phyloP scores from a whole-genome alignment of 2,329 filamentous ascomycete genomes.

The Cladophialophora exuberans region DNA sequence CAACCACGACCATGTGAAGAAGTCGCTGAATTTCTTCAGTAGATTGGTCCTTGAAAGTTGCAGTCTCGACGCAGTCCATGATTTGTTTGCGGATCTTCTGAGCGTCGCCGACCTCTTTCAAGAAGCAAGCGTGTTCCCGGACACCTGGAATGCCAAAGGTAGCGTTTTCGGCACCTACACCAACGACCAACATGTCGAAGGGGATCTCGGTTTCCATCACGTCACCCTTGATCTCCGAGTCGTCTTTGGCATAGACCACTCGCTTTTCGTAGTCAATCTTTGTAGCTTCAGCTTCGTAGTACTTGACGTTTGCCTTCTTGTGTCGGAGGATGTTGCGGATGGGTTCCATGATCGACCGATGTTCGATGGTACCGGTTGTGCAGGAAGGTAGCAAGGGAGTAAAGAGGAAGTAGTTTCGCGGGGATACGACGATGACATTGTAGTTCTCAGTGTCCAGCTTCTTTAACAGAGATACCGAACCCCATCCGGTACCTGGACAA shows the following conservation, averaged over 20 bases:
- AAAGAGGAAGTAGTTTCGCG: constrained; percentile 99
- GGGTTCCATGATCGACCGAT: constrained; percentile 99
- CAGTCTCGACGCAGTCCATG: constrained; percentile 99
- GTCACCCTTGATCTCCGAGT: constrained; percentile 87
- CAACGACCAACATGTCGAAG: constrained; percentile 97
- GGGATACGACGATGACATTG: constrained; percentile 96
- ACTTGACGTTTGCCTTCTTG: constrained; percentile 91
- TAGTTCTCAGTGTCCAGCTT: constrained; percentile 99
- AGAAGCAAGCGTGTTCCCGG: constrained; percentile 91
- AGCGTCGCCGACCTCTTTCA: constrained; percentile 97
- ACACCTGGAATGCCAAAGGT: constrained; percentile 98
- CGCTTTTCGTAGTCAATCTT: constrained; percentile 93
- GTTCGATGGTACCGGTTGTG: constrained; percentile 95
- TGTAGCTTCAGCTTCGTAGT: constrained; percentile 94
- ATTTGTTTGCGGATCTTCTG: constrained; percentile 97
- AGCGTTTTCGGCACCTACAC: constrained; percentile 96
- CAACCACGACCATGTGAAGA: constrained; percentile 95
- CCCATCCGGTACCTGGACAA: constrained; percentile 88
- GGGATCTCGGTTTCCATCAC: constrained; percentile 83
- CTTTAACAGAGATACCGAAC: constrained; percentile 92
- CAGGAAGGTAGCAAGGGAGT: constrained; percentile 96
- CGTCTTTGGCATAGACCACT: constrained; percentile 85
- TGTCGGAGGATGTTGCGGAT: constrained; percentile 93
- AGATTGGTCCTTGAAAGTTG: constrained; percentile 94
- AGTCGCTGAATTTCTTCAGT: constrained; percentile 88